These are phyloP conservation scores for Hemisphaericaspora lyxosophila DNA, from an alignment of 1,139 yeast genomes.

Conservation along the genomic window DNA sequence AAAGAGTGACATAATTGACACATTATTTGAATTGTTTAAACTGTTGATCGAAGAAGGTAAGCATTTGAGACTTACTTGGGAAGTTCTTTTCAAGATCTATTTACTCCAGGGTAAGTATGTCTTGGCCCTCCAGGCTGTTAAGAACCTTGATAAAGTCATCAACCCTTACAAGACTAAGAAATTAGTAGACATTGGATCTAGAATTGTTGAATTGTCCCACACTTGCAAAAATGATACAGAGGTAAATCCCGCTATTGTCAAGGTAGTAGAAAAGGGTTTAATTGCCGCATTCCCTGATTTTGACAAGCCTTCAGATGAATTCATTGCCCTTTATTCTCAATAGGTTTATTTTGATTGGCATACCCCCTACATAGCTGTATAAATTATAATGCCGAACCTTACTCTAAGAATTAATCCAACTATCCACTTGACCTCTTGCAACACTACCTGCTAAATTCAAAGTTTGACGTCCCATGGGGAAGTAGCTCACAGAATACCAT, in stretches of 20 bases:
- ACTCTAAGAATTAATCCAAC: conserved; percentile 48
- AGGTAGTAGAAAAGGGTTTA: conserved; percentile 47
- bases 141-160: conserved; percentile 34
- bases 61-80: conserved; percentile 35
- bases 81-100: conserved; percentile 39
- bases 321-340: conserved; percentile 14
- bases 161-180: conserved; percentile 20
- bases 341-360: too few species aligned
- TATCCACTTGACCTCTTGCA: conserved; percentile 58
- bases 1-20: conserved; percentile 29
- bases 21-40: conserved; percentile 29
- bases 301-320: conserved; percentile 14
- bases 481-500: conserved; percentile 62
- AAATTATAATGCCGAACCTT: conserved; percentile 1
- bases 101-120: conserved; percentile 44
- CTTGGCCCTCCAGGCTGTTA: conserved; percentile 46
- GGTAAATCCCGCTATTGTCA: conserved; percentile 43
- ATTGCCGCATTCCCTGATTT: conserved; percentile 34
- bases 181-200: conserved; percentile 23
- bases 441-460: conserved; percentile 52
- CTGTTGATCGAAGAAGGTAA: conserved; percentile 40
- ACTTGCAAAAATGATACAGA: conserved; percentile 25
- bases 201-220: conserved; percentile 26
- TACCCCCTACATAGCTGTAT: too few species aligned
- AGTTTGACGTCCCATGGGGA: conserved; percentile 61